phyloP scores from a whole-genome alignment of 352 stramenopile species.

The Phytophthora cajani region DNA sequence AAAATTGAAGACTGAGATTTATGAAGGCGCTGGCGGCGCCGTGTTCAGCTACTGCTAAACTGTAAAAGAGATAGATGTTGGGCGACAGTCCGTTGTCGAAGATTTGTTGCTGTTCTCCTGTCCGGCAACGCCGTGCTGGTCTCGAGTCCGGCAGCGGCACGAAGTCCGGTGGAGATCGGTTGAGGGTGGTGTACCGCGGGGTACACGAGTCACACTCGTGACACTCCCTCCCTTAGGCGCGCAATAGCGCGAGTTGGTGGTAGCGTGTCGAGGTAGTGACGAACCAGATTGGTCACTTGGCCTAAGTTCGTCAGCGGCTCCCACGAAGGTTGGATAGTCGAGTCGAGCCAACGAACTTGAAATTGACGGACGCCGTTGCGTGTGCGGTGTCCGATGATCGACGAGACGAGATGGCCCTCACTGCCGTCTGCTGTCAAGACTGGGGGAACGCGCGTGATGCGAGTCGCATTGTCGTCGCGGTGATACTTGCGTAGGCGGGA shows the following conservation, averaged over 20 bases:
- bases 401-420: slow-evolving; percentile 1
- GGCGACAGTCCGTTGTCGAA: too few relatives aligned
- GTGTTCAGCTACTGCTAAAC: too few relatives aligned
- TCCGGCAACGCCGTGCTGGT: too few relatives aligned
- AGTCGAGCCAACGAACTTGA: slow-evolving; percentile 1
- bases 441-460: neutral
- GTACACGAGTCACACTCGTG: neutral
- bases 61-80: too few relatives aligned
- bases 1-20: too few relatives aligned
- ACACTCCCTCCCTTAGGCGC: slow-evolving; percentile 13
- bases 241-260: slow-evolving; percentile 8
- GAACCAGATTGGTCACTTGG: neutral
- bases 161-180: too few relatives aligned
- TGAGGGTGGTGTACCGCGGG: too few relatives aligned
- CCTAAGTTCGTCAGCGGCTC: neutral
- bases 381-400: neutral
- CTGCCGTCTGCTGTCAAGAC: neutral
- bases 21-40: too few relatives aligned
- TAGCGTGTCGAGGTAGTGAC: slow-evolving; percentile 3
- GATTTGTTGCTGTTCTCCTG: too few relatives aligned
- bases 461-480: neutral
- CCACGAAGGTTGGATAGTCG: neutral
- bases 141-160: too few relatives aligned
- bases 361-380: neutral
- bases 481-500: neutral